These are phyloP conservation scores for Solanum chacoense DNA, from an alignment of 305 asterid genomes.

Conservation along the genomic window DNA sequence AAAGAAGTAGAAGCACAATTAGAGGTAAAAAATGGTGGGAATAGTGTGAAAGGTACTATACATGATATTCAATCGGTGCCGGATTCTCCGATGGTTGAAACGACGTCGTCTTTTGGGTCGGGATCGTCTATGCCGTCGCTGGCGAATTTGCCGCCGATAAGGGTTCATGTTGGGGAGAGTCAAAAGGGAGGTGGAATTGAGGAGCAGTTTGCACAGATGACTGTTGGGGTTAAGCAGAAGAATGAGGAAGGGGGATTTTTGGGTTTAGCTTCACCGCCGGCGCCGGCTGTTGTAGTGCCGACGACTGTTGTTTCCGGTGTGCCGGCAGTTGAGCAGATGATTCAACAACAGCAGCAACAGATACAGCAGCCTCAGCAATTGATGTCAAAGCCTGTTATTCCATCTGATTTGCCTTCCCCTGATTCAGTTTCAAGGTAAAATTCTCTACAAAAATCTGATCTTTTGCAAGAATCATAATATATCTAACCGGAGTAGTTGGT, in stretches of 20 bases:
- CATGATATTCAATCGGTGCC: constrained; percentile 73
- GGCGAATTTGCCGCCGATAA: constrained; percentile 62
- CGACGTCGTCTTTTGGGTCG: constrained; percentile 81
- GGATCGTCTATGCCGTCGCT: constrained; percentile 61
- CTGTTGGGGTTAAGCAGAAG: constrained; percentile 27
- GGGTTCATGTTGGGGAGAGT: constrained; percentile 54
- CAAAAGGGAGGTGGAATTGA: constrained; percentile 45
- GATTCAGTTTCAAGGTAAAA: constrained; percentile 77
- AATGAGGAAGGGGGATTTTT: constrained; percentile 38
- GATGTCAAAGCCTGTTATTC: constrained; percentile 31
- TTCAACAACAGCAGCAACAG: constrained; percentile 8
- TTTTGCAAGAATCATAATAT: neutral
- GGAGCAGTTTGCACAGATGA: constrained; percentile 67
- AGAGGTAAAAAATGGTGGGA: constrained; percentile 16
- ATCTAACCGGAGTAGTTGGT: too few species aligned
- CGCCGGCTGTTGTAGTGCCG: neutral
- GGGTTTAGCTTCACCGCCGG: constrained; percentile 17
- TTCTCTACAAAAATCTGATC: neutral
- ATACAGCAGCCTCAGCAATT: constrained; percentile 7
- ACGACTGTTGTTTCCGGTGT: constrained; percentile 27
- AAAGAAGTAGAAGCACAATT: constrained; percentile 25
- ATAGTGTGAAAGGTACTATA: constrained; percentile 16
- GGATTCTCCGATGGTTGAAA: constrained; percentile 68
- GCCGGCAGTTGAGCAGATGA: constrained; percentile 20
- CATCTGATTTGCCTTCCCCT: constrained; percentile 60